Percentiles rank a stretch among this genome's conserved stretches.
Conservation (phyloP, 1,284 basidiomycete species). For the Phaffia rhodozyma region DNA sequence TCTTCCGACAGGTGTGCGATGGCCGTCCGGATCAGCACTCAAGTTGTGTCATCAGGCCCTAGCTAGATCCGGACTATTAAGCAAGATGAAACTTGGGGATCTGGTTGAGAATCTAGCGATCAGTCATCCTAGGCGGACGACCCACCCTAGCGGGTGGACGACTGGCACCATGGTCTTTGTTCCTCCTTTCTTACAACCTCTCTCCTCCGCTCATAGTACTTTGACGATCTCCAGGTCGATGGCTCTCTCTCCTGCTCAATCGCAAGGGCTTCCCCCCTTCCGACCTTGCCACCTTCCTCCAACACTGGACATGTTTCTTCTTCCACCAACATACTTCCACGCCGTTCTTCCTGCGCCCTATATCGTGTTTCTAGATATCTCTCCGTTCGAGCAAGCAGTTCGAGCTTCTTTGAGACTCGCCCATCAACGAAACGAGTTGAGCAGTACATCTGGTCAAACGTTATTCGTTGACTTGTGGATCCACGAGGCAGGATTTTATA, state of each 20-base stretch:
- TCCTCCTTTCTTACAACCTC: conserved; percentile 16
- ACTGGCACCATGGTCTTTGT: conserved; percentile 16
- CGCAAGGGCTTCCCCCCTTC: conserved; percentile 24
- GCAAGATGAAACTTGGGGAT: conserved; percentile 32
- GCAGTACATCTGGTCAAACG: conserved; percentile 31
- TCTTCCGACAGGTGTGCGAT: conserved; percentile 28
- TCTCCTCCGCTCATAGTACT: conserved; percentile 2
- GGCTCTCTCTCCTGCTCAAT: conserved; percentile 31
- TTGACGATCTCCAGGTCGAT: conserved; percentile 23
- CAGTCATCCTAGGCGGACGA: neutral
- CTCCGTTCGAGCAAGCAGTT: conserved; percentile 29
- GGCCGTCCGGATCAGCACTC: conserved; percentile 35
- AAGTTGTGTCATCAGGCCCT: conserved; percentile 29
- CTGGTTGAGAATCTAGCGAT: conserved; percentile 25
- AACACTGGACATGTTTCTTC: conserved; percentile 32
- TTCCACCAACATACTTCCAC: conserved; percentile 36
- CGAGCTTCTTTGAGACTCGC: conserved; percentile 30
- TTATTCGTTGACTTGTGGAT: conserved; percentile 35
- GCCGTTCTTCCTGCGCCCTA: conserved; percentile 33
- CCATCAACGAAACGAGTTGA: conserved; percentile 34
- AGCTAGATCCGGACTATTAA: conserved; percentile 33
- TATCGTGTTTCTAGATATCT: conserved; percentile 33
- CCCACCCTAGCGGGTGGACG: neutral
- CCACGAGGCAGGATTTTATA: conserved; percentile 34
- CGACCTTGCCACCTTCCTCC: conserved; percentile 31